Evolutionary conservation across 441 rosid species (phyloP), one percentile per base, ranked within the genome.

Genomic region (Biscutella auriculata): DNA sequence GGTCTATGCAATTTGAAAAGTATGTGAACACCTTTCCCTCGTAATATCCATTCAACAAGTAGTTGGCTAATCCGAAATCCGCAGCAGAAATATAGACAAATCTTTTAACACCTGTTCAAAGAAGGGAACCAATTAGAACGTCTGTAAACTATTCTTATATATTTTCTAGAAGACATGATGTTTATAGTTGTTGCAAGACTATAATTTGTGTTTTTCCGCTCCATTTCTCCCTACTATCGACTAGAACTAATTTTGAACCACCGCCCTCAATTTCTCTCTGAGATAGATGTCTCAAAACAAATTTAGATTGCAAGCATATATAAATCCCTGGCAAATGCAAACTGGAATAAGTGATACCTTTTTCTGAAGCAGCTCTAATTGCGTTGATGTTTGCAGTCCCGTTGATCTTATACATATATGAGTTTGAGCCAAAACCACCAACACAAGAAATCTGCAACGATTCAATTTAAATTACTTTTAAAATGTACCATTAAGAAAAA

Each of bases 341-440:
- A 16, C 2, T 7, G 55, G 2, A 28, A 44, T 4, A 14, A 6
- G 17, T 9, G 35, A 6, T 72, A 89, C 97, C 99, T 79, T 85
- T 75, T 57, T 89, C 97, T 19, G 87, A 68, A 68, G 99, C 97
- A 67, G 84, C 94, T 76, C 86, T 80, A 66, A 93, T 81, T 8
- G 97, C 97, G 70, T 87, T 85, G 60, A 89, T 82, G 77, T 93
- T 89, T 50, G 97, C 95, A 57, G 96, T 85, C 26, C 99, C 99
- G 6, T 93, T 93, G 61, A 85, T 83, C 78, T 93, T 89, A 69
- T 93, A 87, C 99, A 93, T 93, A 36, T 85, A 66, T 40, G 97
- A 79, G 64, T 87, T 79, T 34, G 97, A 89, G 58, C 99, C 99
- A 73, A 93, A 93, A 56, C 97, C 96, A 35, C 99, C 97, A 59